Evolutionary conservation across 1,139 yeast species (phyloP), one percentile per base, ranked within the genome.

Genomic region (Lodderomyces metapsilosis): DNA sequence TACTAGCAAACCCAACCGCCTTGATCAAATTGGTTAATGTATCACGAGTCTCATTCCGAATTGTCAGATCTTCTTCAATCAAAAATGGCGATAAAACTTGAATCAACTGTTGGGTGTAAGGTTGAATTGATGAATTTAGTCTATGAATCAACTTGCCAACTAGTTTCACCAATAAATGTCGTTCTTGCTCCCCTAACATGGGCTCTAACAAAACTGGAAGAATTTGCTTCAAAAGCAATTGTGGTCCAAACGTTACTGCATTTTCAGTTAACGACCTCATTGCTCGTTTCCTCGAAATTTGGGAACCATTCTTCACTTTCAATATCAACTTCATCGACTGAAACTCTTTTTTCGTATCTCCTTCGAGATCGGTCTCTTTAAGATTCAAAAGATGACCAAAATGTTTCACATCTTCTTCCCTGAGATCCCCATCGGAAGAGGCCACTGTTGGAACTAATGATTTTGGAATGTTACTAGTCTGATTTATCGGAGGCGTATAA

Each of bases 1-100:
- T 84, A 36, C 80, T 82, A 0, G 88, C 78, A 32, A 91, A 62
- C 0, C 98, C 98, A 1, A 88, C 92, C 2, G 95, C 88, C 53
- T 82, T 83, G 5, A 95, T 68, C 24, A 91, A 64, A 50, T 78
- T 83, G 0, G 92, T 74, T 10, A 91, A 77, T 22, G 89, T 79
- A 48, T 88, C 96, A 40, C 88, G 70, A 1, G 96, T 94, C 54
- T 88, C 95, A 2, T 78, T 64, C 46, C 96, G 69, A 1, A 91
- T 75, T 18, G 80, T 75, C 42, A 75, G 70, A 56, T 88, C 95
- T 49, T 86, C 92, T 55, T 89, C 97, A 9, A 86, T 77, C 36
- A 91, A 68, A 44, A 89, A 62, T 0, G 97, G 98, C 34, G 89
- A 80, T 1, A 87, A 75, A 1, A 88, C 95, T 18, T 78, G 76